These are phyloP conservation scores for Periconia digitata DNA, from an alignment of 2,329 filamentous ascomycete genomes.

Conservation along the genomic window DNA sequence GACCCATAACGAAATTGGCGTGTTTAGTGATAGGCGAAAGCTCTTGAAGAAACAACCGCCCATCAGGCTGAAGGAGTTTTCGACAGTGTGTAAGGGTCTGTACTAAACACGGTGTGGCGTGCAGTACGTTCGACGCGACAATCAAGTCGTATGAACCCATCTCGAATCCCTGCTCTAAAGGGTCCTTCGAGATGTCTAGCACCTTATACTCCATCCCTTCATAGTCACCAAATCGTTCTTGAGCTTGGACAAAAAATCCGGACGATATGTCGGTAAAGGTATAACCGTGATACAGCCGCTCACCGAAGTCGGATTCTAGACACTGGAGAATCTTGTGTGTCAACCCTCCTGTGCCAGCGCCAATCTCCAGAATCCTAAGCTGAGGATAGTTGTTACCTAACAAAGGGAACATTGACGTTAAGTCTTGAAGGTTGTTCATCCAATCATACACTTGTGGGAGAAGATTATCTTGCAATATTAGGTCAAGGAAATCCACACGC, in stretches of 20 bases:
- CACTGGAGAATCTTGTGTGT: neutral
- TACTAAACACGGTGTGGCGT: constrained; percentile 12
- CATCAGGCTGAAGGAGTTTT: constrained; percentile 43
- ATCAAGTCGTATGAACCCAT: constrained; percentile 18
- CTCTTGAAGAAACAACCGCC: constrained; percentile 51
- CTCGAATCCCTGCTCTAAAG: constrained; percentile 11
- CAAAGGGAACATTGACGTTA: constrained; percentile 29
- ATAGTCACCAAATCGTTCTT: constrained; percentile 2
- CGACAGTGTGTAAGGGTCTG: constrained; percentile 22
- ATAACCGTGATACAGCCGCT: constrained; percentile 15
- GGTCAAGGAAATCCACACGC: too few species aligned
- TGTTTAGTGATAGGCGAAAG: constrained; percentile 4
- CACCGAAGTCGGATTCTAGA: neutral
- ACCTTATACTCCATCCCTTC: constrained; percentile 4
- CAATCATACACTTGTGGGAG: too few species aligned
- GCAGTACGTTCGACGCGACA: constrained; percentile 16
- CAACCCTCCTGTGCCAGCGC: neutral
- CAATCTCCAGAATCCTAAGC: constrained; percentile 23
- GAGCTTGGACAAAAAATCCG: constrained; percentile 8
- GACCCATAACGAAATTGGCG: constrained; percentile 7
- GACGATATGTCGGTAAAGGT: constrained; percentile 18
- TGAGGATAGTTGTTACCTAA: constrained; percentile 41
- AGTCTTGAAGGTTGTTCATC: too few species aligned
- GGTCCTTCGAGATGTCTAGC: constrained; percentile 19
- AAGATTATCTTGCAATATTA: too few species aligned